Percentiles rank a stretch among this genome's conserved stretches.
These are phyloP conservation scores for Tulasnella sp. DNA, from an alignment of 768 basidiomycete species.

Conservation along the genomic window DNA sequence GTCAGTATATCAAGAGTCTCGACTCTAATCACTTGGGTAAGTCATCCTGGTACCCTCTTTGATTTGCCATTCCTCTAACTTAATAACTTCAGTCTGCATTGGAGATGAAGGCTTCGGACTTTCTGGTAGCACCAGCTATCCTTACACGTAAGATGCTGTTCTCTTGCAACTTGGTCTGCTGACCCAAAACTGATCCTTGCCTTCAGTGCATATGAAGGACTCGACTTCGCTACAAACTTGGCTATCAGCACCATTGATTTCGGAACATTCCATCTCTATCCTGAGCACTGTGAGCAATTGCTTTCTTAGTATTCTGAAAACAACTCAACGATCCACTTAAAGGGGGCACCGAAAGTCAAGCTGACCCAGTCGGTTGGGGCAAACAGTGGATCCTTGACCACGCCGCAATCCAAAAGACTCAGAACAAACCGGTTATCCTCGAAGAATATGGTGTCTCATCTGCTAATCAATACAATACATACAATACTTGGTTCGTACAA, in stretches of 20 bases:
- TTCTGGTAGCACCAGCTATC: slow-evolving; percentile 35
- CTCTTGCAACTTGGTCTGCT: too few species aligned
- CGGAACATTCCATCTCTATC: slow-evolving; percentile 43
- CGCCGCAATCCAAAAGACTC: slow-evolving; percentile 35
- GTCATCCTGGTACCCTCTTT: neutral
- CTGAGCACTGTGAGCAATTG: slow-evolving; percentile 27
- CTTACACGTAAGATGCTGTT: slow-evolving; percentile 45
- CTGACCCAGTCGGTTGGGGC: slow-evolving; percentile 9
- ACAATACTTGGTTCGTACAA: slow-evolving; percentile 47
- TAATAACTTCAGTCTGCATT: slow-evolving; percentile 29
- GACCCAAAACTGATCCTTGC: too few species aligned
- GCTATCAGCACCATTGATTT: slow-evolving; percentile 48
- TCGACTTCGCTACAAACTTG: slow-evolving; percentile 45
- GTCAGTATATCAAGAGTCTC: slow-evolving; percentile 49
- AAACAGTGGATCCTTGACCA: slow-evolving; percentile 52
- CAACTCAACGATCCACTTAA: too few species aligned
- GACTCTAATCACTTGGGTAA: slow-evolving; percentile 44
- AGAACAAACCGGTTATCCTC: slow-evolving; percentile 45
- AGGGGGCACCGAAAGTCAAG: too few species aligned
- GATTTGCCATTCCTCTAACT: neutral
- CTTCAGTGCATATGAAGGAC: too few species aligned
- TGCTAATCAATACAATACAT: slow-evolving; percentile 35
- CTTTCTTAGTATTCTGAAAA: too few species aligned
- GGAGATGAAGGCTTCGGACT: slow-evolving; percentile 55
- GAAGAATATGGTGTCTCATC: slow-evolving; percentile 54